Base-by-base conservation (phyloP, 2,329 filamentous ascomycete species). In the Cladosporium velox region DNA sequence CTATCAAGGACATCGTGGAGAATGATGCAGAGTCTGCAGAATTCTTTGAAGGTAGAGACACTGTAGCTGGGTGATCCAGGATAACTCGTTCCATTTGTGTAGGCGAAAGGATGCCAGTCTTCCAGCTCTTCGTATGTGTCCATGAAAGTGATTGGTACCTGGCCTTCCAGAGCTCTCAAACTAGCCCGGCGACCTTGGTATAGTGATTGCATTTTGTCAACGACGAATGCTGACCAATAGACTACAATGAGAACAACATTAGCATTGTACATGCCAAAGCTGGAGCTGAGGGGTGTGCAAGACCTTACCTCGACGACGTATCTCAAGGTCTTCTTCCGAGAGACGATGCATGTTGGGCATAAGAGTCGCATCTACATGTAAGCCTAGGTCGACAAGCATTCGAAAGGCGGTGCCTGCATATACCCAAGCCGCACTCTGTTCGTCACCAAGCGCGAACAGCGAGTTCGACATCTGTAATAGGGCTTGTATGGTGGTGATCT, bases 321-420 rank as follows among this genome's bases (percentile, higher is more conserved):
- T 59, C 41, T 65, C 63, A n/a, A 65, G 41, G 11, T 65, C 63
- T 52, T 59, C 57, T 26, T 65, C 63, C 14, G 63, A 52, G 1
- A 65, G 76, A 14, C 73, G 75, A 14, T 74, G 72, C 59, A 71
- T 69, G 6, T 69, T 71, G 49, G 74, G 65, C 64, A 79, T 71
- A 44, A 70, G 72, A 55, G 75, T 72, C 60, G 73, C 74, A 73
- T 80, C 79, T 18, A 65, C 54, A 30, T 65, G 63, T 14, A 59
- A 52, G 3, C 63, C 63, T 12, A 65, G 21, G 10, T 65, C 63
- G 18, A 59, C 57, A 12, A 65, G 41, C 63, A 65, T 65, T 10
- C 63, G 54, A 26, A 59, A 59, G 12, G 63, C 63, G 7, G 55
- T 65, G 4, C 63, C 63, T 24, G 54, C 38, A 38, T 51, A 59